Evolutionary conservation across 1,284 basidiomycete species (phyloP), one percentile per base, ranked within the genome.

Genomic region (Apiotrichum montevideense): DNA sequence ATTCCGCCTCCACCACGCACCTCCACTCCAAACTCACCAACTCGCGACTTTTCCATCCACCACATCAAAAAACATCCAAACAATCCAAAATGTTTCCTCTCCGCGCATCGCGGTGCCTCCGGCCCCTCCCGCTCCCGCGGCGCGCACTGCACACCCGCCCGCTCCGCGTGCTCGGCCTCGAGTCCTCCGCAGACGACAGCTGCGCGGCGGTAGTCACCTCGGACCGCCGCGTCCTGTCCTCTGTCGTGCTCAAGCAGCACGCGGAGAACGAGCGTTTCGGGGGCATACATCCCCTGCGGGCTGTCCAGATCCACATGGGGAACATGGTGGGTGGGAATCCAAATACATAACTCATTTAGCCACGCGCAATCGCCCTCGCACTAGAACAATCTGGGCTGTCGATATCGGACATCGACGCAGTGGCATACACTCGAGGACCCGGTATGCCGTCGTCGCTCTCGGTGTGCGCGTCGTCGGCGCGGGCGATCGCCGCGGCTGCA

Each of bases 361-460:
- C 92, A 9, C 67, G 78, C 35, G 91, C 87, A 1, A 84, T 95
- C 46, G 73, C 75, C 37, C 77, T 77, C 55, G 90, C 91, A 0
- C 78, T 96, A 14, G 58, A 70, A 0, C 83, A 88, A 43, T 86
- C 90, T 0, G 73, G 79, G 0, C 56, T 90, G 34, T 70, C 73
- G 21, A 74, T 87, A 37, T 68, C 74, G 2, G 83, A 90, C 41
- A 78, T 97, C 10, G 86, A 94, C 66, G 92, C 88, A 0, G 82
- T 96, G 43, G 93, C 93, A 0, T 94, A 89, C 69, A 96, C 93
- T 0, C 81, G 90, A 64, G 94, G 92, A 8, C 93, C 94, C 54
- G 91, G 89, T 2, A 90, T 94, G 75, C 80, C 80, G 4, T 87
- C 87, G 1, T 93, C 89, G 70, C 80, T 97, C 5, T 82, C 81